These are phyloP conservation scores for Piromyces finnis DNA, from an alignment of 192 early-diverging fungal species.

Conservation along the genomic window DNA sequence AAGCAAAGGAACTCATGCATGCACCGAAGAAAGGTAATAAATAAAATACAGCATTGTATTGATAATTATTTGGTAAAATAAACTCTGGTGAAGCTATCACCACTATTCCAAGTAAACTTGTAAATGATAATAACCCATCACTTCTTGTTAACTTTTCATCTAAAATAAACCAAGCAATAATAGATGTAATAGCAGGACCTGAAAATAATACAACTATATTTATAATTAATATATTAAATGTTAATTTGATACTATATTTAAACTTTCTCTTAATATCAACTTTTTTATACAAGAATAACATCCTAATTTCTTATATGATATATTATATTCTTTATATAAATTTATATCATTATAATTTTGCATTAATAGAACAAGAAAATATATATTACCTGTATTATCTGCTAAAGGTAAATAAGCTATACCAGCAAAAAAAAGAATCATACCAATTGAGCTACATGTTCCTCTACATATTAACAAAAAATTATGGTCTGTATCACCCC, in stretches of 20 bases:
- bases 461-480: conserved; percentile 45
- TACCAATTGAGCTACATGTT: conserved; percentile 36
- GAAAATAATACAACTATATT: conserved; percentile 51
- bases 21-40: conserved; percentile 34
- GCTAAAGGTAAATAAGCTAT: conserved; percentile 46
- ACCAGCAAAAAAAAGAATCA: conserved; percentile 53
- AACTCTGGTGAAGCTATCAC: conserved; percentile 38
- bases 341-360: no score
- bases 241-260: no score
- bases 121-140: conserved; percentile 26
- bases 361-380: no score
- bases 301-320: no score
- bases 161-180: conserved; percentile 38
- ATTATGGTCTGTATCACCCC: conserved; percentile 28
- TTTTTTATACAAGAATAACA: no score
- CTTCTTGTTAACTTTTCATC: conserved; percentile 40
- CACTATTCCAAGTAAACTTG: conserved; percentile 41
- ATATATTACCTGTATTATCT: conserved; percentile 44
- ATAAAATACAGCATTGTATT: conserved; percentile 6
- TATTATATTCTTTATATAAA: no score
- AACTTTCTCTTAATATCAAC: no score
- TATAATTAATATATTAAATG: no score
- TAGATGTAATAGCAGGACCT: conserved; percentile 54
- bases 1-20: conserved; percentile 37
- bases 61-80: conserved; percentile 11